A percentile compares a stretch with the other conserved stretches of the same genome.
Evolutionary conservation across 2,329 filamentous ascomycete genomes (phyloP).

Genomic region (Exophiala sp.): DNA sequence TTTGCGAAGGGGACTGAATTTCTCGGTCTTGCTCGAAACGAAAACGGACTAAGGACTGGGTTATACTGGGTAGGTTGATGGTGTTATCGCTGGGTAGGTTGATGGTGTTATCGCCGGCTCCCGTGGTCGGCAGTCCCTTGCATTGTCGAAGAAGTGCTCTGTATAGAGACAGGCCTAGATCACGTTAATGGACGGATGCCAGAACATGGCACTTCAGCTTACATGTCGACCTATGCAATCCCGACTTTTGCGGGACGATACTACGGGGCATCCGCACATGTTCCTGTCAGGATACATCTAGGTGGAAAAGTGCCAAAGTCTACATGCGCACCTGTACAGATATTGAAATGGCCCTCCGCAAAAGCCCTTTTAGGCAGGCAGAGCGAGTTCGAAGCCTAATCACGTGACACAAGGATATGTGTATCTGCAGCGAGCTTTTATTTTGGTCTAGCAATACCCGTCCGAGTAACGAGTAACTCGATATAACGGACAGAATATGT

Average conservation of each 20-base stretch:
- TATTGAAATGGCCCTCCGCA: neutral
- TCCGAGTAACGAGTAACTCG: neutral
- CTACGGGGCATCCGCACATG: conserved; percentile 36
- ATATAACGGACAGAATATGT: too few species aligned
- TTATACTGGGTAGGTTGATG: conserved; percentile 16
- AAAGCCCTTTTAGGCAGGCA: neutral
- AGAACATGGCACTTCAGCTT: conserved; percentile 18
- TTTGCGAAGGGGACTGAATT: conserved; percentile 38
- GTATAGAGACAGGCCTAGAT: conserved; percentile 41
- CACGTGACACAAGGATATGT: neutral
- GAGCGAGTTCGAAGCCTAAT: neutral
- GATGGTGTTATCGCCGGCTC: conserved; percentile 1
- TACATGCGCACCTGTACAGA: too few species aligned
- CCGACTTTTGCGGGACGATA: conserved; percentile 34
- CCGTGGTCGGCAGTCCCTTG: conserved; percentile 30
- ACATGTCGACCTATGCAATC: conserved; percentile 44
- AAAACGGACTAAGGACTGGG: conserved; percentile 33
- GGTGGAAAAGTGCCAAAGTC: neutral
- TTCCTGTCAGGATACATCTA: conserved; percentile 5
- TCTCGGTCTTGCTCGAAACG: conserved; percentile 38
- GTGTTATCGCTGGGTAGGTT: conserved; percentile 2
- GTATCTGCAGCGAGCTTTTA: neutral
- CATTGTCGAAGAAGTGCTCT: conserved; percentile 42
- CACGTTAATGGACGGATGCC: neutral
- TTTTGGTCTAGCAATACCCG: neutral